Evolutionary conservation across 1,284 basidiomycete species (phyloP).

Genomic region (Earliella scabrosa): DNA sequence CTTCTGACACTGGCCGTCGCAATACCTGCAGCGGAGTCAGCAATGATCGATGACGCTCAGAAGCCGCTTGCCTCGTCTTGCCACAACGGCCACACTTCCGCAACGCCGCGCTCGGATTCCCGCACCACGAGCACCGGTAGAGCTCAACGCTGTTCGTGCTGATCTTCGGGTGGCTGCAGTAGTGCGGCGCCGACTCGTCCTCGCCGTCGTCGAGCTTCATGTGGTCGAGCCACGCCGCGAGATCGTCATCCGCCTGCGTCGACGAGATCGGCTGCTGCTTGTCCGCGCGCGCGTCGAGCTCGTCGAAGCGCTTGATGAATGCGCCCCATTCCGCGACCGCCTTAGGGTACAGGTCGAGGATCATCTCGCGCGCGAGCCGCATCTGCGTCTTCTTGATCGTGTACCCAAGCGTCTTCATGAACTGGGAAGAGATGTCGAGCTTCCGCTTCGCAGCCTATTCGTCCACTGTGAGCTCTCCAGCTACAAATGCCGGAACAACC

Average conservation of each 20-base stretch:
- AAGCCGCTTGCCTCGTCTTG: constrained; percentile 43
- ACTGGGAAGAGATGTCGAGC: constrained; percentile 53
- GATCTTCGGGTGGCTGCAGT: constrained; percentile 43
- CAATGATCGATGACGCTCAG: neutral
- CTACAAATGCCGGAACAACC: too few relatives aligned
- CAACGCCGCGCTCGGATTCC: constrained; percentile 58
- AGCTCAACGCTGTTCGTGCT: constrained; percentile 48
- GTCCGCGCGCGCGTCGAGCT: constrained; percentile 25
- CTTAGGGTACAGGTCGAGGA: constrained; percentile 47
- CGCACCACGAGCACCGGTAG: constrained; percentile 61
- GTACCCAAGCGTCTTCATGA: constrained; percentile 47
- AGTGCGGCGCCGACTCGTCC: constrained; percentile 17
- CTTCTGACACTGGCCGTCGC: constrained; percentile 54
- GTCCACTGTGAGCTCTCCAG: too few relatives aligned
- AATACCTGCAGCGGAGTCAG: constrained; percentile 44
- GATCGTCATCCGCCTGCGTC: constrained; percentile 53
- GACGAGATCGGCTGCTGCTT: constrained; percentile 30
- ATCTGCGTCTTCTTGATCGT: constrained; percentile 51
- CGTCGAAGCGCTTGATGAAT: constrained; percentile 44
- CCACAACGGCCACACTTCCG: constrained; percentile 37
- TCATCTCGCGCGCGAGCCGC: constrained; percentile 49
- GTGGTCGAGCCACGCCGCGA: constrained; percentile 59
- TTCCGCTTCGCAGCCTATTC: constrained; percentile 45
- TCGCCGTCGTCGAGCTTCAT: constrained; percentile 47
- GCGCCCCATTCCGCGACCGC: constrained; percentile 50